Evolutionary conservation across 2,329 filamentous ascomycete genomes (phyloP).

Genomic region (Xylaria sp.): DNA sequence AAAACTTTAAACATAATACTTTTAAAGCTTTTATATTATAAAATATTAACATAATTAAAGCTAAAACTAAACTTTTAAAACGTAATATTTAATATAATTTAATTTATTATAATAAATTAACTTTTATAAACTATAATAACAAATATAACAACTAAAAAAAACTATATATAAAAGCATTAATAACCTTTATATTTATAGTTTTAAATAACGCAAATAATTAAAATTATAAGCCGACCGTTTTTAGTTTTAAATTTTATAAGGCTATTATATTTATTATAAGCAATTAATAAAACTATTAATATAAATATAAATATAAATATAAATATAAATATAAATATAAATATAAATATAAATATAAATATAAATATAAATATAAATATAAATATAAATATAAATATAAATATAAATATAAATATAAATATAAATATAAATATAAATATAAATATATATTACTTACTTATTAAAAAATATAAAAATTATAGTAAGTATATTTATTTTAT

Average conservation of each 20-base stretch:
- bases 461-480: no score
- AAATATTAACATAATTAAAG: no score
- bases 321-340: neutral
- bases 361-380: neutral
- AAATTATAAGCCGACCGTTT: neutral
- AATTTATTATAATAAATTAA: no score
- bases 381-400: neutral
- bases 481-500: no score
- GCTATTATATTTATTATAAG: slow-evolving; percentile 5
- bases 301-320: neutral
- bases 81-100: no score
- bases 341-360: neutral
- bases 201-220: neutral
- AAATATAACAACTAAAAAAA: slow-evolving; percentile 9
- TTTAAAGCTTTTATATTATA: no score
- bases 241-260: neutral
- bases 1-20: neutral
- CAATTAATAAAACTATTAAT: slow-evolving; percentile 3
- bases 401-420: no score
- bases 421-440: no score
- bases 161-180: slow-evolving; percentile 3
- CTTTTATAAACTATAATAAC: no score
- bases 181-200: slow-evolving; percentile 6
- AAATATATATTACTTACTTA: no score
- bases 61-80: no score